phyloP scores from a whole-genome alignment of 2,329 filamentous ascomycete species.

The Knufia fluminis region DNA sequence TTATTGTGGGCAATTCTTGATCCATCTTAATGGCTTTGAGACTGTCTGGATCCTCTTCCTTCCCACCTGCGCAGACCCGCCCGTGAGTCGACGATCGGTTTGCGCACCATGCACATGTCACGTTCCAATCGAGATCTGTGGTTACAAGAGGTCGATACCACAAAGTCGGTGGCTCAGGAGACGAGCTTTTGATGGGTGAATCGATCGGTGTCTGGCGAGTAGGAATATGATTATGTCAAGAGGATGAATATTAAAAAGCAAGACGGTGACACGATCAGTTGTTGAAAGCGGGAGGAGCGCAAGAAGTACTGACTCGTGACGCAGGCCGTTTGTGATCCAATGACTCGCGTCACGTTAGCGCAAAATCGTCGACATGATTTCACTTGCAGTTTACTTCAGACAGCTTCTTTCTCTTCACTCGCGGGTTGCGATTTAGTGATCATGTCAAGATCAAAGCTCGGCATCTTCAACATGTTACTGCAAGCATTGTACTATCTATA shows the following conservation, averaged over 20 bases:
- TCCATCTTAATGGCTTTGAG: slow-evolving; percentile 4
- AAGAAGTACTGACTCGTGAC: background rate
- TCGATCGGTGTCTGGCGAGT: too few species aligned
- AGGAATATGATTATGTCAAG: too few species aligned
- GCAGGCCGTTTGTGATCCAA: background rate
- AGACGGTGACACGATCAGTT: too few species aligned
- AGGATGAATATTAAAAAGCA: too few species aligned
- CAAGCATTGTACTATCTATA: background rate
- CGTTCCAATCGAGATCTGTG: background rate
- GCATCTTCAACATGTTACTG: background rate
- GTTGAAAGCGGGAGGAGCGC: background rate
- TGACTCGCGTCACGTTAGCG: background rate
- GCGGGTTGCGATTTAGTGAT: too few species aligned
- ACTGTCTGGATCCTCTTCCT: too few species aligned
- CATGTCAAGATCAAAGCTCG: too few species aligned
- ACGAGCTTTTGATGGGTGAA: too few species aligned
- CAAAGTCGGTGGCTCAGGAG: too few species aligned
- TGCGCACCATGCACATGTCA: slow-evolving; percentile 10
- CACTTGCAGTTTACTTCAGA: background rate
- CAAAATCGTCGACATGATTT: background rate
- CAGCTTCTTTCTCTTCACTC: too few species aligned
- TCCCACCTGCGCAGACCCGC: slow-evolving; percentile 7
- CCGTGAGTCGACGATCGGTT: background rate
- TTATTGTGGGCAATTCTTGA: background rate
- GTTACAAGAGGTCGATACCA: too few species aligned